phyloP scores from a whole-genome alignment of 768 basidiomycete species.

The Lactarius hatsudake region DNA sequence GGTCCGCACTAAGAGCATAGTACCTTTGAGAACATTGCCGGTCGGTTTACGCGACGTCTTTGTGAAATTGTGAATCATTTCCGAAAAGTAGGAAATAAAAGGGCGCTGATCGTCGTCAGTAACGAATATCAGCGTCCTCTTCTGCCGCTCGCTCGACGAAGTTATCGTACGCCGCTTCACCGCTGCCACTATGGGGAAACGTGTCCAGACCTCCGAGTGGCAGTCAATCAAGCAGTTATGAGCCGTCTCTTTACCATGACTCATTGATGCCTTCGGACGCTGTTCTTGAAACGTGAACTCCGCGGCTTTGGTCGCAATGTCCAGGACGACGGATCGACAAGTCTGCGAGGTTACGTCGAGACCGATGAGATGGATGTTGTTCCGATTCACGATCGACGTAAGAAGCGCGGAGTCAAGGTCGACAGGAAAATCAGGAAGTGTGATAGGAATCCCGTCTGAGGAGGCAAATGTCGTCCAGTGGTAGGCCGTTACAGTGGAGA shows the following conservation, averaged over 20 bases:
- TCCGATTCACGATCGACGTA: not conserved
- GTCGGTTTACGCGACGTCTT: conserved; percentile 50
- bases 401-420: not conserved
- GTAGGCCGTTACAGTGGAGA: conserved; percentile 37
- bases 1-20: conserved; percentile 35
- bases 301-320: conserved; percentile 53
- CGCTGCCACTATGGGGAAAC: not conserved
- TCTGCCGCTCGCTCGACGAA: conserved; percentile 29
- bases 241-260: conserved; percentile 28
- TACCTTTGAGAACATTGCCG: conserved; percentile 40
- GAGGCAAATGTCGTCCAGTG: conserved; percentile 59
- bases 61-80: conserved; percentile 47
- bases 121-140: conserved; percentile 33
- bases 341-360: conserved; percentile 36
- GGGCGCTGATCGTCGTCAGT: conserved; percentile 30
- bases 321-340: conserved; percentile 44
- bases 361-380: not conserved
- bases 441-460: conserved; percentile 40
- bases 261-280: conserved; percentile 29
- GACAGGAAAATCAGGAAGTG: conserved; percentile 19
- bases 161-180: conserved; percentile 1
- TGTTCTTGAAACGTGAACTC: conserved; percentile 32
- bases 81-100: conserved; percentile 43
- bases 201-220: conserved; percentile 1
- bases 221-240: conserved; percentile 37